A percentile compares a stretch with the other conserved stretches of the same genome.
Conservation (phyloP, 2,329 filamentous ascomycete genomes). For the Epichloe festucae region DNA sequence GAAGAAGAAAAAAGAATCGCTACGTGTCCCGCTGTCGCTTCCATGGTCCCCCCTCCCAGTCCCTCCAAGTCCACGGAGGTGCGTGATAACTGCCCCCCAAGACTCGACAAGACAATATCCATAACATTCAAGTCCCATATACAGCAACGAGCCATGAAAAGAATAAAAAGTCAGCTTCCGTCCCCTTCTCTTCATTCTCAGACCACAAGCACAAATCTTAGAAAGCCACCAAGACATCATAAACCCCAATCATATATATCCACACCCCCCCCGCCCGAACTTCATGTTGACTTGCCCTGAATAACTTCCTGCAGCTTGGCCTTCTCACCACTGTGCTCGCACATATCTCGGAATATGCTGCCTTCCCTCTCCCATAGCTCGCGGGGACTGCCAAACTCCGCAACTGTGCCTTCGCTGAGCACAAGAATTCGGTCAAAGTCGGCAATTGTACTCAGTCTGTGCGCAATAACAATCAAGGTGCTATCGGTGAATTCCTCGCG, state of each 20-base stretch:
- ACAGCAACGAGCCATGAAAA: no score
- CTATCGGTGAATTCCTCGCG: slow-evolving; percentile 56
- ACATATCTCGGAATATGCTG: slow-evolving; percentile 50
- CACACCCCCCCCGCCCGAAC: not conserved
- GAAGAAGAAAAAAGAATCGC: no score
- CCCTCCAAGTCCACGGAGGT: no score
- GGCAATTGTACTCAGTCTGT: slow-evolving; percentile 62
- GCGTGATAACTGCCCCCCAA: no score
- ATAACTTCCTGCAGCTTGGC: slow-evolving; percentile 38
- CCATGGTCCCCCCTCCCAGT: no score
- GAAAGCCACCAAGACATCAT: not conserved
- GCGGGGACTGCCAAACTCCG: slow-evolving; percentile 52
- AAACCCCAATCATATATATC: not conserved
- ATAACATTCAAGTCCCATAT: no score
- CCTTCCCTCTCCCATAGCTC: slow-evolving; percentile 44
- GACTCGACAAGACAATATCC: no score
- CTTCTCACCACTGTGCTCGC: slow-evolving; percentile 46
- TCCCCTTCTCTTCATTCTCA: no score
- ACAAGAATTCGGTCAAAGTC: slow-evolving; percentile 67
- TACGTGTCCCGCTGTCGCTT: no score
- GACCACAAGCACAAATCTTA: no score
- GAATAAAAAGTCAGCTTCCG: no score
- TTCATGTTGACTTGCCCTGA: slow-evolving; percentile 12
- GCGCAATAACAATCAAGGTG: slow-evolving; percentile 63
- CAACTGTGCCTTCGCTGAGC: slow-evolving; percentile 51